These are phyloP conservation scores for Hypericum androsaemum DNA, from an alignment of 345 rosid genomes.

Conservation along the genomic window DNA sequence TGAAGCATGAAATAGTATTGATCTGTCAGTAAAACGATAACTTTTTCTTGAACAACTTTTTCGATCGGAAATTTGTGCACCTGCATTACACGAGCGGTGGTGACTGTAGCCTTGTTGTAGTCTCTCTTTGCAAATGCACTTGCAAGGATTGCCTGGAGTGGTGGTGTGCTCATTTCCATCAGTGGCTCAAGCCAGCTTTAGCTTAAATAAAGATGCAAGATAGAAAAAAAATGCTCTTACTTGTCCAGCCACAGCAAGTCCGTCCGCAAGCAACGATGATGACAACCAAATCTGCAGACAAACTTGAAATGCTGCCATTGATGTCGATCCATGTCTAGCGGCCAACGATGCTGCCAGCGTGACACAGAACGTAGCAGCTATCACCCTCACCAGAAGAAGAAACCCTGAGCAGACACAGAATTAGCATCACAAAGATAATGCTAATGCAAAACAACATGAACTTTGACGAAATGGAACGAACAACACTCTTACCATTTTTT, in stretches of 20 bases:
- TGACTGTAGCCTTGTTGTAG: constrained; percentile 8
- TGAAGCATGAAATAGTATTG: neutral
- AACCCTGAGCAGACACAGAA: constrained; percentile 10
- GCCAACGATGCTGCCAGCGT: constrained; percentile 25
- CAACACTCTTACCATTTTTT: no score
- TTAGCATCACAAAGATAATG: no score
- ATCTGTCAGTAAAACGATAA: neutral
- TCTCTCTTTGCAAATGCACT: constrained; percentile 19
- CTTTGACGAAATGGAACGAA: no score
- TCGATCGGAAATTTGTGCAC: neutral
- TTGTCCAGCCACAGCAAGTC: constrained; percentile 24
- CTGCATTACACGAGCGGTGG: constrained; percentile 15
- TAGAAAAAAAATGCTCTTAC: constrained; percentile 11
- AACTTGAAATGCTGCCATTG: constrained; percentile 28
- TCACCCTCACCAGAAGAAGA: constrained; percentile 19
- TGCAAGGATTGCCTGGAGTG: constrained; percentile 18
- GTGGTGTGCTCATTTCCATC: neutral
- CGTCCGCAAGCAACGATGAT: constrained; percentile 25
- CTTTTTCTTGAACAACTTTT: neutral
- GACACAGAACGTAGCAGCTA: constrained; percentile 21
- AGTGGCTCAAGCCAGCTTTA: neutral
- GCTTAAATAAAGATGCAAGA: neutral
- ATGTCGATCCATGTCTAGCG: constrained; percentile 17
- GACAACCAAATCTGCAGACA: constrained; percentile 22
- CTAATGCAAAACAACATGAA: no score